Conservation (phyloP, 129 eudicot genomes). For the Artemisia annua region DNA sequence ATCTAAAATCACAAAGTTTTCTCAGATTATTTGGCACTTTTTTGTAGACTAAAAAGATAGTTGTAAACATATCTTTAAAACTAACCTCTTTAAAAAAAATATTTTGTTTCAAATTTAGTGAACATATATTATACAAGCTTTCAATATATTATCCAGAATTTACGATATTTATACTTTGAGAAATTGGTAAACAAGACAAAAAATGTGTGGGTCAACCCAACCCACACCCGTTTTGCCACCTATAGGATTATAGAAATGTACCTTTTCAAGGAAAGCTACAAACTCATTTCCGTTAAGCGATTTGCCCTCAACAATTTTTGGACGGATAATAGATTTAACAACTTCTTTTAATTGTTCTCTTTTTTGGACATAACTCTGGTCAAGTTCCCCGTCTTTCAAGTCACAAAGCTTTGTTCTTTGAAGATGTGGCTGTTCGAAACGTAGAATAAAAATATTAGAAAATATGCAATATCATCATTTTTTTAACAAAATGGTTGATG, state of each 20-base stretch:
- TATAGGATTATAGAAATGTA: conserved; percentile 26
- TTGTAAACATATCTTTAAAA: background rate
- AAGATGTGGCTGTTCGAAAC: conserved; percentile 79
- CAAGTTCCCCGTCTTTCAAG: conserved; percentile 86
- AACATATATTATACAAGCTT: no score
- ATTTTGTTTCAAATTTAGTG: no score
- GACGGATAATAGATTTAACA: conserved; percentile 75
- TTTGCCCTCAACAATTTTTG: conserved; percentile 92
- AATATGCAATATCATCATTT: no score
- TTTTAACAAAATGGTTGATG: background rate
- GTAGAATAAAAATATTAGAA: conserved; percentile 16
- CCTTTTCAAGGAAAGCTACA: conserved; percentile 88
- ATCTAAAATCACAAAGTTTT: conserved; percentile 45
- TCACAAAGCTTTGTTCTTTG: conserved; percentile 95
- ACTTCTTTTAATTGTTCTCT: conserved; percentile 79
- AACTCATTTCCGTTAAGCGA: conserved; percentile 82
- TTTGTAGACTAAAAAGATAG: no score
- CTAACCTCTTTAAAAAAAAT: no score
- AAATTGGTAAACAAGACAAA: no score
- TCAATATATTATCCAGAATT: no score
- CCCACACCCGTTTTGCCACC: background rate
- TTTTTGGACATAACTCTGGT: conserved; percentile 63
- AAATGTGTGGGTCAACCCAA: no score
- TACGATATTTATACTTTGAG: no score
- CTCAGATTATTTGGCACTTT: no score